phyloP scores from a whole-genome alignment of 176 grass and related monocot species.

The Urochloa ruziziensis region DNA sequence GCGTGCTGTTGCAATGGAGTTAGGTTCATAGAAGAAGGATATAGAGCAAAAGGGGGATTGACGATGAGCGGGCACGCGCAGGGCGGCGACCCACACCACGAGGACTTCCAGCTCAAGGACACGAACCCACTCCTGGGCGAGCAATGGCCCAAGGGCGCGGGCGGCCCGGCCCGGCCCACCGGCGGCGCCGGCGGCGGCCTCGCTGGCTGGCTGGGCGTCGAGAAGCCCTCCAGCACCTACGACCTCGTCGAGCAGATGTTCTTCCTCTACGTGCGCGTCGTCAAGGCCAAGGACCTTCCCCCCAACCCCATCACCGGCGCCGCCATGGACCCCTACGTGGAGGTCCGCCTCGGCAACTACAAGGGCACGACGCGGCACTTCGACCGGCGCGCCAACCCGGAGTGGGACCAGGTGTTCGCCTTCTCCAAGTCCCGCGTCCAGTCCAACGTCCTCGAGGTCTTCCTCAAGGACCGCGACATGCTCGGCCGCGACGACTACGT shows the following conservation, averaged over 20 bases:
- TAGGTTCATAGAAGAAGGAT: too few species aligned
- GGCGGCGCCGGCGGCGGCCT: constrained; percentile 46
- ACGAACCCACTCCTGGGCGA: constrained; percentile 84
- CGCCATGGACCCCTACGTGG: constrained; percentile 75
- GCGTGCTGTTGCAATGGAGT: not conserved
- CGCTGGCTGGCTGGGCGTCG: constrained; percentile 53
- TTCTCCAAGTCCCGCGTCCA: constrained; percentile 88
- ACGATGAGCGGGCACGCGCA: not conserved
- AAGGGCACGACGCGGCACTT: constrained; percentile 73
- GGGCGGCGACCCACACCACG: constrained; percentile 51
- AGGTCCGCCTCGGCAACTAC: constrained; percentile 95
- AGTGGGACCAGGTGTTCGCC: constrained; percentile 94
- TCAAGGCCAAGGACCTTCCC: constrained; percentile 77
- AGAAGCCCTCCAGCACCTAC: constrained; percentile 93
- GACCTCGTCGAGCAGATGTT: constrained; percentile 97
- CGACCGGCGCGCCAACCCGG: constrained; percentile 61
- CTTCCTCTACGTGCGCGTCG: constrained; percentile 92
- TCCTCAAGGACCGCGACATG: constrained; percentile 84
- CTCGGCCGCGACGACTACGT: constrained; percentile 84
- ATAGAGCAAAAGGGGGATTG: not conserved
- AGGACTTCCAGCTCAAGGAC: constrained; percentile 90
- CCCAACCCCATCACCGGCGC: constrained; percentile 69
- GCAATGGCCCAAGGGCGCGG: constrained; percentile 65
- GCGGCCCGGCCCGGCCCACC: not conserved
- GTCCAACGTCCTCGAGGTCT: constrained; percentile 72